Evolutionary conservation across 805 yeast genomes (phyloP).

Genomic region (Trichomonascus vanleenenianus): DNA sequence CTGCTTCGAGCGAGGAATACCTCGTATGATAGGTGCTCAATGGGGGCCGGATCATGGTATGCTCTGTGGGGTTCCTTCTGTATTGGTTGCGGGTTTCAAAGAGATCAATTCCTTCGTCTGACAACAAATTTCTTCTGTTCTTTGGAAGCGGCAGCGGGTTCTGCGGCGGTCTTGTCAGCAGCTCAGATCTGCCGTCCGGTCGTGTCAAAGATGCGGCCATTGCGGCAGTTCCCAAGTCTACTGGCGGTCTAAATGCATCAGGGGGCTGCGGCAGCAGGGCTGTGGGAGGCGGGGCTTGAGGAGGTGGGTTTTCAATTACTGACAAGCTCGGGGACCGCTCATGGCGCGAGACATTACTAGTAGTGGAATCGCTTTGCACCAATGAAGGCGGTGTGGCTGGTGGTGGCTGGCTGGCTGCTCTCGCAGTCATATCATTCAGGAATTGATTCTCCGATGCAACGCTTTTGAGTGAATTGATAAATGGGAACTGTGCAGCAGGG

Average conservation of each 20-base stretch:
- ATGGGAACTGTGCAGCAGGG: background rate
- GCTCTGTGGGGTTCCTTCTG: background rate
- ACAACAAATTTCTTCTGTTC: background rate
- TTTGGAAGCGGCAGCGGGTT: background rate
- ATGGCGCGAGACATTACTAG: background rate
- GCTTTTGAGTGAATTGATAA: background rate
- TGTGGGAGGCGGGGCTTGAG: background rate
- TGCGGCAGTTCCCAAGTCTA: background rate
- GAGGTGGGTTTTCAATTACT: background rate
- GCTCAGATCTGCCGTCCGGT: background rate
- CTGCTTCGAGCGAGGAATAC: no score
- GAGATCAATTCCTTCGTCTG: background rate
- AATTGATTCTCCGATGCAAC: no score
- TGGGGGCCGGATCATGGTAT: background rate
- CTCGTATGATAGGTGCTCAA: no score
- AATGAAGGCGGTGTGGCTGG: background rate
- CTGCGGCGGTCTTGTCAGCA: background rate
- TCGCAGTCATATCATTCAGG: background rate
- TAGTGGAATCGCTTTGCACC: background rate
- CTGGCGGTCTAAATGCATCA: background rate
- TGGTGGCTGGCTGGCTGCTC: background rate
- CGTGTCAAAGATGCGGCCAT: background rate
- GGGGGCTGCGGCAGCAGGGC: background rate
- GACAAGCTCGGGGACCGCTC: background rate
- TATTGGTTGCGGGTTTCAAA: background rate